Percentiles rank a stretch among this genome's conserved stretches.
Conservation (phyloP, 805 yeast genomes). For the Hanseniaspora taiwanica region DNA sequence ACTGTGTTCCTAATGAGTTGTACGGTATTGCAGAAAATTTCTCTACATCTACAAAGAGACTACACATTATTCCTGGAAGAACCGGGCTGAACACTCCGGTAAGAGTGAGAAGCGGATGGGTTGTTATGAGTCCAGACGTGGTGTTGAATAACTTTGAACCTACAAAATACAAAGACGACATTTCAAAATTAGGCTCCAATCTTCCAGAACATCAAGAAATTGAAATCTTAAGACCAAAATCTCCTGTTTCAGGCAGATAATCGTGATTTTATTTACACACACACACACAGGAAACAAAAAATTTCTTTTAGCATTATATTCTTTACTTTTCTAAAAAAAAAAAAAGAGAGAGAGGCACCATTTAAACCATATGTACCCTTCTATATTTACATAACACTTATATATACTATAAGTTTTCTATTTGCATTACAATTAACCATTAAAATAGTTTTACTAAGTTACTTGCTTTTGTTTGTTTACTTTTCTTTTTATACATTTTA, state of each 20-base stretch:
- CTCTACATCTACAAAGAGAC: constrained; percentile 63
- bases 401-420: too few species aligned
- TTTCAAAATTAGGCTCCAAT: constrained; percentile 33
- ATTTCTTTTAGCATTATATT: background rate
- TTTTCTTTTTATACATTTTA: too few species aligned
- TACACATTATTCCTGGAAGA: constrained; percentile 72
- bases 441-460: too few species aligned
- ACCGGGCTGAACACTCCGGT: constrained; percentile 55
- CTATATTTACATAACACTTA: too few species aligned
- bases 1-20: constrained; percentile 59
- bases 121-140: constrained; percentile 73
- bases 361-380: too few species aligned
- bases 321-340: background rate
- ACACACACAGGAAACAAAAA: too few species aligned
- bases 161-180: constrained; percentile 30
- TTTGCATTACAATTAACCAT: too few species aligned
- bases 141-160: constrained; percentile 57
- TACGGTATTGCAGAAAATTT: constrained; percentile 83
- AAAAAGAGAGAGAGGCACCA: too few species aligned
- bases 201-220: constrained; percentile 63
- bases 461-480: too few species aligned
- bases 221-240: constrained; percentile 71
- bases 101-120: constrained; percentile 78
- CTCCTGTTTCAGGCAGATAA: constrained; percentile 36
- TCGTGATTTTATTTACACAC: background rate